Evolutionary conservation across 1,139 yeast species (phyloP), one percentile per base, ranked within the genome.

Genomic region (Debaryomycetaceae sp.): DNA sequence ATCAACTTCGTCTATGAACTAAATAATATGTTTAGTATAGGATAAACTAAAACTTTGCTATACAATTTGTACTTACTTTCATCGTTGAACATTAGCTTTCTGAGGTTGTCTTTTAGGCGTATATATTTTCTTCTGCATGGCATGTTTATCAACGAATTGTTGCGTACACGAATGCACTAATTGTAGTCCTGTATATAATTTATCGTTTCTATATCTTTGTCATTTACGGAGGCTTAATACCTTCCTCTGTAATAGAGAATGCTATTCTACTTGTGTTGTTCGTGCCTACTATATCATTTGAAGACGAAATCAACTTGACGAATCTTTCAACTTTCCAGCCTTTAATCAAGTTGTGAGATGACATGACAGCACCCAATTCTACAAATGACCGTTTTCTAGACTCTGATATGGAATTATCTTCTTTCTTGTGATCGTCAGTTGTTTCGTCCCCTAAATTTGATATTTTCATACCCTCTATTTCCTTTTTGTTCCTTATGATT

Each of bases 1-100:
- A 55, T 91, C 97, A 30, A 88, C 84, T 54, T 85, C 95, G 59
- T 92, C 98, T 46, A 92, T 83, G 64, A 87, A 92, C 92, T 91
- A 45, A 5, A 30, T 17, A 22, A 18, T 16, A 4, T n/a, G 30
- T 17, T 6, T 17, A 58, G 56, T 52, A 58, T 58, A 52, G 33
- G 13, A 17, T 11, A 11, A 3, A 4, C 4, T 33, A 8, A 8
- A 24, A 24, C 11, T 8, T 9, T 24, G n/a, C 8, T 24, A n/a
- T 9, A n/a, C n/a, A 8, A 30, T 2, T 30, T 4, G 4, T 26
- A 50, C 56, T 24, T 48, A 52, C 56, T 48, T 52, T 51, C 56
- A 52, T 52, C 7, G 19, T 40, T 33, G 26, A 22, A 22, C 26
- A 11, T 8, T 22, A 22, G 26, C 4, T 22, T 22, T 2, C 11